Evolutionary conservation across 768 basidiomycete species (phyloP), one percentile per base, ranked within the genome.

Genomic region (Botryobasidium botryosum): DNA sequence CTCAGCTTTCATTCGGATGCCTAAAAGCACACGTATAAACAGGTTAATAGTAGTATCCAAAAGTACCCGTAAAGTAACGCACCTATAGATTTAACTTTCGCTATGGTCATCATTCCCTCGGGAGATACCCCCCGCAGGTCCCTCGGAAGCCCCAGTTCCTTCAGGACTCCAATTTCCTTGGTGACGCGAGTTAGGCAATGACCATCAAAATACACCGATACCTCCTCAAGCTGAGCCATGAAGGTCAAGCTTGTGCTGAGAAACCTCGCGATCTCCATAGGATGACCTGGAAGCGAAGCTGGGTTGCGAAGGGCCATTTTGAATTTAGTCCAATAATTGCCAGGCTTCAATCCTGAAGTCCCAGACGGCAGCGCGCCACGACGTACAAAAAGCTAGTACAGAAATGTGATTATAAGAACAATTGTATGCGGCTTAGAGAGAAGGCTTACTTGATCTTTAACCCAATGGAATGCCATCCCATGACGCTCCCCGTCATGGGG

Each of bases 401-500:
- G 8, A 13, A 8, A 28, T 42, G 13, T 44, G 53, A 40, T n/a
- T n/a, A n/a, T n/a, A n/a, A n/a, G n/a, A n/a, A n/a, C n/a, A 38
- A 28, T 17, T 17, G 21, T 38, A 15, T 35, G 26, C 2, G 27
- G 3, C 18, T 8, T n/a, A 1, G 18, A 21, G 40, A 26, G 15
- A 10, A 25, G 32, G 8, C 4, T 40, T n/a, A 55, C 54, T 45
- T 90, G 86, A 55, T 90, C 86, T 54, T 82, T 85, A 53, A 80
- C 82, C 87, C 87, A 96, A 57, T 91, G 84, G 58, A 94, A 96
- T 0, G 77, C 81, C 88, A 92, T 92, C 75, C 86, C 88, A 55
- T 82, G 73, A 26, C n/a, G n/a, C n/a, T n/a, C n/a, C n/a, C n/a
- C n/a, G n/a, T n/a, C n/a, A n/a, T n/a, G n/a, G n/a, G n/a, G n/a